phyloP scores from a whole-genome alignment of 441 rosid species.

The Manihot esculenta region DNA sequence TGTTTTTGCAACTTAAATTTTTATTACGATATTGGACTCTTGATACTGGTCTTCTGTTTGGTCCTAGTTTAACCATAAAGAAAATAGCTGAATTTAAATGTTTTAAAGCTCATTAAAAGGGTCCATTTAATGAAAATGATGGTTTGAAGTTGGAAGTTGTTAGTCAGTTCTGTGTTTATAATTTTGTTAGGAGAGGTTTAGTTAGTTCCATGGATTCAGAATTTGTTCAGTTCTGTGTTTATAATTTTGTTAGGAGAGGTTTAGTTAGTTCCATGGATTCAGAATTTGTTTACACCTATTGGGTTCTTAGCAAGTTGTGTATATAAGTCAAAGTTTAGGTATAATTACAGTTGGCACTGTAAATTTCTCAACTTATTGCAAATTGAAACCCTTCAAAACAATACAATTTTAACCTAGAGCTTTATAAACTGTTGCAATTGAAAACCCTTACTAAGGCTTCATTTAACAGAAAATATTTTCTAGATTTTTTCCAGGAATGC shows the following conservation, averaged over 20 bases:
- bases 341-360: not conserved
- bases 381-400: too few relatives aligned
- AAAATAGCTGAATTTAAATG: not conserved
- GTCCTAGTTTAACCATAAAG: not conserved
- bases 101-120: not conserved
- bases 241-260: not conserved
- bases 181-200: not conserved
- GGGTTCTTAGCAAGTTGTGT: not conserved
- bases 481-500: too few relatives aligned
- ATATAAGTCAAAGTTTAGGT: not conserved
- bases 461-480: too few relatives aligned
- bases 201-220: not conserved
- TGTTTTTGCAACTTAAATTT: not conserved
- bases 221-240: too few relatives aligned
- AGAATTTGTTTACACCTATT: not conserved
- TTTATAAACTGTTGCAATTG: too few relatives aligned
- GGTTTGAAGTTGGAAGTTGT: not conserved
- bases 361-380: too few relatives aligned
- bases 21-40: not conserved
- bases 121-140: not conserved
- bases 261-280: not conserved
- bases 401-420: too few relatives aligned
- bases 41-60: not conserved
- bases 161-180: not conserved
- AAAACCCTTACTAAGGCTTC: too few relatives aligned